Base-by-base conservation (phyloP, 1,139 yeast genomes). In the Kodamaea arcana region DNA sequence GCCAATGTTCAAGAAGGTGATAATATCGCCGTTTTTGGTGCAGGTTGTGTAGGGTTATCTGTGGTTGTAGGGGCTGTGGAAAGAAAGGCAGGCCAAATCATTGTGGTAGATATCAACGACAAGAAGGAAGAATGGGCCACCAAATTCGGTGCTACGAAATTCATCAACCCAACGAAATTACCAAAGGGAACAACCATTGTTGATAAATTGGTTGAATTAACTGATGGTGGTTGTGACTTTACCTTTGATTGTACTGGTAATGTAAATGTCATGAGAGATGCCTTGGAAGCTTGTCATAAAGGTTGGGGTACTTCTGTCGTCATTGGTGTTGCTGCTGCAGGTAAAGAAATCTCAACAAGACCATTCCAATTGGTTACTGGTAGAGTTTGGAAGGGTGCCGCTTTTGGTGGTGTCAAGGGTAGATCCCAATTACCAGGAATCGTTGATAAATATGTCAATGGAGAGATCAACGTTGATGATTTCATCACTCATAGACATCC, bases 311-410 rank as follows among this genome's bases (percentile, higher is more conserved):
- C 82, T 54, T 87, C 96, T 17, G 74, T 92, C 51, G 72, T 92
- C 54, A 92, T 92, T 58, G 98, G 98, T 58, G 98, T 94, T 50
- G 98, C 98, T 31, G 95, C 96, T 49, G 95, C 97, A 32, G 98
- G 98, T 50, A 76, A 88, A 65, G 97, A 92, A 66, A 90, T 94
- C 47, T 68, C 95, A 36, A 92, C 97, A 36, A 81, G 97, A 67
- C 98, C 98, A 43, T 92, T 92, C 87, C 97, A 92, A 72, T 78
- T 92, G 62, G 97, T 94, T 48, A 92, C 98, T 30, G 98, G 98
- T 52, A 82, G 98, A 68, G 95, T 85, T 35, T 92, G 98, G 97
- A 85, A 79, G 63, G 98, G 98, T 51, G 87, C 95, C 54, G 98
- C 98, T 13, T 92, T 87, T 51, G 98, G 98, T 55, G 98, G 97